Evolutionary conservation across 2,329 filamentous ascomycete genomes (phyloP).

Genomic region (Pezicula radicicola): DNA sequence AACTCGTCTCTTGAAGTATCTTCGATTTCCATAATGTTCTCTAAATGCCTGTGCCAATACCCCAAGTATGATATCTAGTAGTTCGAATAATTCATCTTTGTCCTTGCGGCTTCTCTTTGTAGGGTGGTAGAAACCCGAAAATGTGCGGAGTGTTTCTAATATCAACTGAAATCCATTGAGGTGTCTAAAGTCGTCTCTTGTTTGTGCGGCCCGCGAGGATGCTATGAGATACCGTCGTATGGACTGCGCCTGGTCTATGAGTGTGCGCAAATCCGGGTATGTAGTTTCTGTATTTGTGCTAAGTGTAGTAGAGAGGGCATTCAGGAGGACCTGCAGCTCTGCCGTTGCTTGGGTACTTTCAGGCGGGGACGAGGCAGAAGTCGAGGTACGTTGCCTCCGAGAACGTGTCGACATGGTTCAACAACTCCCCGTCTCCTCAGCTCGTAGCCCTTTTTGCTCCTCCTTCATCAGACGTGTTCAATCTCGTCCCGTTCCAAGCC

Average conservation of each 20-base stretch:
- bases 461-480: not conserved
- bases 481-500: conserved; percentile 8
- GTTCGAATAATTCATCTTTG: conserved; percentile 61
- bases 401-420: conserved; percentile 48
- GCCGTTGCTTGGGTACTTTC: conserved; percentile 58
- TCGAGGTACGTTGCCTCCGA: conserved; percentile 62
- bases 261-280: conserved; percentile 29
- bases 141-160: conserved; percentile 64
- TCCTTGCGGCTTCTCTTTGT: conserved; percentile 57
- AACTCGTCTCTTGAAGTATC: conserved; percentile 78
- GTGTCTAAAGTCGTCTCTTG: conserved; percentile 80
- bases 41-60: conserved; percentile 66
- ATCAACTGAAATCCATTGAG: conserved; percentile 75
- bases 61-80: conserved; percentile 69
- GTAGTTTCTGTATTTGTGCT: conserved; percentile 11
- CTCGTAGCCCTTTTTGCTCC: not conserved
- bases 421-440: conserved; percentile 25
- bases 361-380: conserved; percentile 54
- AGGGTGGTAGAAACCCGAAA: conserved; percentile 76
- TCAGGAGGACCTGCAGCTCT: conserved; percentile 53
- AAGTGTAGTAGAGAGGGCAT: conserved; percentile 35
- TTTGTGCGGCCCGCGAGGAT: conserved; percentile 41
- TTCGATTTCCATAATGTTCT: conserved; percentile 79
- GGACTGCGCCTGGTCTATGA: conserved; percentile 26
- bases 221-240: conserved; percentile 32